Evolutionary conservation across 1,284 basidiomycete species (phyloP), one percentile per base, ranked within the genome.

Genomic region (Ganoderma sinense): DNA sequence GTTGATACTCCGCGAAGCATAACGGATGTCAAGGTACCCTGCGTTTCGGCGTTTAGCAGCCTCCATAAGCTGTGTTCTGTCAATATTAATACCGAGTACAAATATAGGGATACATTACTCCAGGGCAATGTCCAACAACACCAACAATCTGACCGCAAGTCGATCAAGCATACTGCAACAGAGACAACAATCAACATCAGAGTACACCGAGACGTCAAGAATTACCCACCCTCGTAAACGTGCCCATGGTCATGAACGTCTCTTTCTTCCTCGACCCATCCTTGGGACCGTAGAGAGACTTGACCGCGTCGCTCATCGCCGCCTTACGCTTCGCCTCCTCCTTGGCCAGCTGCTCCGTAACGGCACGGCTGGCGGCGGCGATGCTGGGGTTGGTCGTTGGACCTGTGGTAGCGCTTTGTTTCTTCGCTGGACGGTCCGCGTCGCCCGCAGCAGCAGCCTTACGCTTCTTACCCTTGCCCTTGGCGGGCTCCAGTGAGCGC

Each of bases 191-290:
- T 63, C 29, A 62, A 36, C 31, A 55, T 18, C 3, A 2, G 11
- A 13, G 4, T 0, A 6, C 33, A n/a, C 2, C 2, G 18, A 48
- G 16, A 33, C 18, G 26, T 6, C 23, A 33, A 43, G n/a, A 26
- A 11, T 13, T 14, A 87, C 92, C 76, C 77, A 94, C 93, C 80
- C 93, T 86, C 26, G 91, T 94, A 74, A 94, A 95, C 4, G 93
- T 95, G 3, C 88, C 89, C 88, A 90, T 91, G 0, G 93, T 94
- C 87, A 92, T 93, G 75, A 94, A 94, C 10, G 93, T 94, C 81
- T 94, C 91, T 77, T 93, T 92, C 78, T 81, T 84, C 69, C 84
- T 84, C 51, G 82, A 78, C 14, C 84, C 84, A 66, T 87, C 84
- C 69, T 85, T 86, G 29, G 82, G 78, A 41, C 81, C 83, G 77